Percentiles rank a stretch among this genome's conserved stretches.
Conservation (phyloP, 2,329 filamentous ascomycete species). For the Phialemoniopsis sp. region DNA sequence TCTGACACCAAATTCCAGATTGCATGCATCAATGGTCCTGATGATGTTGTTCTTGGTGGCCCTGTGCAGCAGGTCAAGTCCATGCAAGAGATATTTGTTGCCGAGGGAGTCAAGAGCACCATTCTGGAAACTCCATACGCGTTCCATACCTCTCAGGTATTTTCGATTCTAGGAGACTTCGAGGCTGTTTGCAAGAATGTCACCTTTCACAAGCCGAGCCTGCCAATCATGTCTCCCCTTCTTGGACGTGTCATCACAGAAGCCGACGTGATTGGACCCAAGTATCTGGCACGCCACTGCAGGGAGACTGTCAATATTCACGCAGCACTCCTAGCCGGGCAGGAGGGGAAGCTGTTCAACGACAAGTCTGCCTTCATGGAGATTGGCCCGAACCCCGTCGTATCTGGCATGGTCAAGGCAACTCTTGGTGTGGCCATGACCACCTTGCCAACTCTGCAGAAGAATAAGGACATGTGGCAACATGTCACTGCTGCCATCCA, state of each 20-base stretch:
- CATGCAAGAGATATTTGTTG: too few relatives aligned
- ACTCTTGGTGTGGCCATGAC: too few relatives aligned
- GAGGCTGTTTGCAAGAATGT: conserved; percentile 25
- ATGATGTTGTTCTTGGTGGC: too few relatives aligned
- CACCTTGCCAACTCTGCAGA: too few relatives aligned
- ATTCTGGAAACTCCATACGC: conserved; percentile 28
- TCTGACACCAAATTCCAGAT: conserved; percentile 29
- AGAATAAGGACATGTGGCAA: too few relatives aligned
- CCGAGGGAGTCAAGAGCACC: conserved; percentile 21
- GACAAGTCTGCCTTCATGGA: conserved; percentile 28
- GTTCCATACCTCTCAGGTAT: conserved; percentile 30
- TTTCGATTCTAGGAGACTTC: conserved; percentile 42
- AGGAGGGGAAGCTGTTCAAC: too few relatives aligned
- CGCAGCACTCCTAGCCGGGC: conserved; percentile 35
- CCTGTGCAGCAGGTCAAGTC: conserved; percentile 1
- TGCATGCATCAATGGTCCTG: conserved; percentile 1
- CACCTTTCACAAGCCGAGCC: conserved; percentile 37
- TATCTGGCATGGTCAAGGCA: conserved; percentile 1
- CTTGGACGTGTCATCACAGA: conserved; percentile 46
- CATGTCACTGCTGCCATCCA: too few relatives aligned
- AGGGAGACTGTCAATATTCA: conserved; percentile 65
- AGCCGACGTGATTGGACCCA: conserved; percentile 42
- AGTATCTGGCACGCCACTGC: conserved; percentile 57
- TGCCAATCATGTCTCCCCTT: conserved; percentile 54
- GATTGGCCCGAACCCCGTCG: conserved; percentile 2